Evolutionary conservation across 257 asterid species (phyloP).

Genomic region (Verbena officinalis): DNA sequence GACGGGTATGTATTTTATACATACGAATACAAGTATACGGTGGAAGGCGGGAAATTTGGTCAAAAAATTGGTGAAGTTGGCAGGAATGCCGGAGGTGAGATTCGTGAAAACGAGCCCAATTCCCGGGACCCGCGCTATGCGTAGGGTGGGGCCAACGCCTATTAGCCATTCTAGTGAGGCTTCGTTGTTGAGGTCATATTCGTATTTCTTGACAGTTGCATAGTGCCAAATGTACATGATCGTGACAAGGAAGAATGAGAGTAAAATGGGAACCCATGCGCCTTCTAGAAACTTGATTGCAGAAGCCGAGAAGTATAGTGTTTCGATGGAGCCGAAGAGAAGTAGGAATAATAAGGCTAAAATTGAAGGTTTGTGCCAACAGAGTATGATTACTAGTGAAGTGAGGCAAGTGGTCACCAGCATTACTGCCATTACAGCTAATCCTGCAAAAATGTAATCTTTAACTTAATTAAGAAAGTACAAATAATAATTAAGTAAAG

Average conservation of each 20-base stretch:
- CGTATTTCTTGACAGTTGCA: conserved; percentile 79
- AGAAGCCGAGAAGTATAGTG: conserved; percentile 85
- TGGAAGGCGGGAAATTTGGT: conserved; percentile 98
- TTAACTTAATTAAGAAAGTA: no score
- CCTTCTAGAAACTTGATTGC: conserved; percentile 89
- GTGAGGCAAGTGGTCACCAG: conserved; percentile 95
- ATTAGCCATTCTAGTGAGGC: conserved; percentile 89
- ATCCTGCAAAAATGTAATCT: conserved; percentile 44
- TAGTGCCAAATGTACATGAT: conserved; percentile 97
- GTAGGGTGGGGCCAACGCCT: conserved; percentile 89
- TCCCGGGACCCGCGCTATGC: conserved; percentile 93
- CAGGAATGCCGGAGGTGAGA: conserved; percentile 92
- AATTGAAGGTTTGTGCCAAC: conserved; percentile 90
- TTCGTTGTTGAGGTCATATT: conserved; percentile 90
- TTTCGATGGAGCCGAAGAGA: conserved; percentile 82
- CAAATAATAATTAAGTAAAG: neutral
- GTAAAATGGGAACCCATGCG: conserved; percentile 97
- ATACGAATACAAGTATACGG: conserved; percentile 78
- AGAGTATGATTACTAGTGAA: conserved; percentile 81
- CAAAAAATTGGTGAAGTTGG: conserved; percentile 87
- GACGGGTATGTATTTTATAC: conserved; percentile 85
- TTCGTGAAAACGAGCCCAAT: conserved; percentile 89
- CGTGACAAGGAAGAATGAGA: conserved; percentile 89
- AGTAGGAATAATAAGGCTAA: conserved; percentile 78
- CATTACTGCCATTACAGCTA: conserved; percentile 97